Evolutionary conservation across 192 early-diverging fungal species (phyloP).

Genomic region (Gryganskiella cystojenkinii): DNA sequence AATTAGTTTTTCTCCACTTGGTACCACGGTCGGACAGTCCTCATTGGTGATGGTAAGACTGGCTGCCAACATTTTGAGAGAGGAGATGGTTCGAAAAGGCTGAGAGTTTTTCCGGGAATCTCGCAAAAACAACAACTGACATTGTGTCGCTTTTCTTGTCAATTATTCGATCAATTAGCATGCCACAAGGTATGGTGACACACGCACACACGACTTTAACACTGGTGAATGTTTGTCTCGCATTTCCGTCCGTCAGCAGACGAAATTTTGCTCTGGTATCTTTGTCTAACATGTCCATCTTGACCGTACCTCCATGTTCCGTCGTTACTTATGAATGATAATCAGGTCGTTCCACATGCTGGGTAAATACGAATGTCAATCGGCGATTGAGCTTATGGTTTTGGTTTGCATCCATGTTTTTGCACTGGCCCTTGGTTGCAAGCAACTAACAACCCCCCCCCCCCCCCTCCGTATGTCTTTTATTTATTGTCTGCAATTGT

Average conservation of each 20-base stretch:
- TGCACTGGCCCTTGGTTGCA: too few species aligned
- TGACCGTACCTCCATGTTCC: neutral
- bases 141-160: neutral
- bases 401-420: too few species aligned
- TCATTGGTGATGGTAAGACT: constrained; percentile 44
- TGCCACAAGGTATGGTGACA: constrained; percentile 36
- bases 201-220: neutral
- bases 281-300: neutral
- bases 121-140: too few species aligned
- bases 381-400: neutral
- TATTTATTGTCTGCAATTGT: neutral
- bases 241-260: neutral
- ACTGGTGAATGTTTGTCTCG: too few species aligned
- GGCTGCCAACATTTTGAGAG: too few species aligned
- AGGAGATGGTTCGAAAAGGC: too few species aligned
- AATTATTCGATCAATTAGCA: constrained; percentile 8
- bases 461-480: neutral
- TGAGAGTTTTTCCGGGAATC: too few species aligned
- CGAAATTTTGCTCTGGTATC: too few species aligned
- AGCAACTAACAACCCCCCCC: too few species aligned
- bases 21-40: constrained; percentile 32
- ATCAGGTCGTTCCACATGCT: constrained; percentile 47
- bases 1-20: constrained; percentile 42
- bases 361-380: constrained; percentile 17
- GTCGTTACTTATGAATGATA: neutral